Evolutionary conservation across 768 basidiomycete genomes (phyloP), one percentile per base, ranked within the genome.

Genomic region (Strobilomyces dryophilus): DNA sequence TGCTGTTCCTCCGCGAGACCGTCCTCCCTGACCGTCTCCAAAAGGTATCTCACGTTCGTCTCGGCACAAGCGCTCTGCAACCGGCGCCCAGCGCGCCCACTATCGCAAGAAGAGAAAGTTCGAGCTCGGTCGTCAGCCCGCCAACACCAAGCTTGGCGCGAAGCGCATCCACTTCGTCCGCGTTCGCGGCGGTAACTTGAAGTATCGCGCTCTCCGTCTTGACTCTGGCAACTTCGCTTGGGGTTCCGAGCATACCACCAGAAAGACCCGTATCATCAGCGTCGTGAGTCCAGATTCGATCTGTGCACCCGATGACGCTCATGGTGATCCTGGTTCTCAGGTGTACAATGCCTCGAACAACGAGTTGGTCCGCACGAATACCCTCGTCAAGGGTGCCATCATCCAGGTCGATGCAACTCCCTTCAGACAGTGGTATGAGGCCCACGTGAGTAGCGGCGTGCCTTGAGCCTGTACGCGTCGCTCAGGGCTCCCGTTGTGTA

Each of bases 41-140:
- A 31, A 63, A 93, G 95, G 95, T 92, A 98, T 98, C 73, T 90
- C 95, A 68, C 89, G 95, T 66, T 84, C 93, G 60, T 95, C 94
- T 66, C 83, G 95, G 72, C 93, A 98, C 83, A 98, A 98, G 78
- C 92, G 95, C 71, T 89, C 93, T 62, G 87, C 83, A 65, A 87
- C 92, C 45, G 95, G 92, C 67, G 92, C 89, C 55, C 89, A 93
- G 75, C 87, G 89, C 66, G 85, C 93, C 65, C 85, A 89, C 78
- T 95, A 94, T 79, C 92, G 95, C 82, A 99, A 99, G 84, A 99
- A 98, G 92, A 87, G 97, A 87, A 98, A 98, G 80, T 98, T 98
- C 77, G 97, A 99, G 82, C 86, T 98, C 67, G 97, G 95, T 71
- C 93, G 97, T 71, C 97, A 98, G 73, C 79, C 97, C 53, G 97